These are phyloP conservation scores for Cylindrodendrum hubeiense DNA, from an alignment of 2,329 filamentous ascomycete species.

Conservation along the genomic window DNA sequence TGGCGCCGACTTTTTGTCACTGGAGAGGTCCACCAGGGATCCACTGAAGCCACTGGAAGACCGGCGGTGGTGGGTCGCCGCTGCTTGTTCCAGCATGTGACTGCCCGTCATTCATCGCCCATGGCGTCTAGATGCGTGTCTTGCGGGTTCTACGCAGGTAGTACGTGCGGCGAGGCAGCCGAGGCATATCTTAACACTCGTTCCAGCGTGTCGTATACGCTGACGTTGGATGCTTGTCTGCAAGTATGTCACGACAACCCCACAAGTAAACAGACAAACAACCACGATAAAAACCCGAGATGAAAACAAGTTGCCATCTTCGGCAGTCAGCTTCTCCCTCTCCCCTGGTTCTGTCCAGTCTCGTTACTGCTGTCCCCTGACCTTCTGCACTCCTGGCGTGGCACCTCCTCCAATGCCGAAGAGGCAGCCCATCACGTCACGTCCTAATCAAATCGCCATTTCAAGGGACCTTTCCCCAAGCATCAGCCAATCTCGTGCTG, in stretches of 20 bases:
- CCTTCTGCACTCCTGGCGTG: neutral
- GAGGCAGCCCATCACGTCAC: conserved; percentile 13
- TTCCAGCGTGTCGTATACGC: neutral
- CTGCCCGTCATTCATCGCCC: neutral
- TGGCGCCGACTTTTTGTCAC: conserved; percentile 4
- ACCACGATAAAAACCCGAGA: neutral
- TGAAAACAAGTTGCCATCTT: neutral
- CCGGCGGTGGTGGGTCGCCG: conserved; percentile 16
- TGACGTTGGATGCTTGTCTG: conserved; percentile 3
- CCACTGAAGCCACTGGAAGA: conserved; percentile 9
- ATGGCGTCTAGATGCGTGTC: neutral
- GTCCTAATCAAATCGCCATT: conserved; percentile 2
- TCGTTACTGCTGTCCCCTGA: neutral
- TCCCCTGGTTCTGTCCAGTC: neutral
- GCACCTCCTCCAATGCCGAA: conserved; percentile 1
- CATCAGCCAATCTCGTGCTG: conserved; percentile 9
- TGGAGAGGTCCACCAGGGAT: conserved; percentile 1
- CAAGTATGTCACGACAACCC: conserved; percentile 10
- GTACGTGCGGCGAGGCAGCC: no score
- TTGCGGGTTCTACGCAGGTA: neutral
- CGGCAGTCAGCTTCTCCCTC: neutral
- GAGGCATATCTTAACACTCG: conserved; percentile 7
- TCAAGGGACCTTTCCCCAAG: neutral
- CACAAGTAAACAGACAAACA: neutral
- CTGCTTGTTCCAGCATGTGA: conserved; percentile 22